Evolutionary conservation across 192 early-diverging fungal genomes (phyloP).

Genomic region (Dimargaris xerosporica): DNA sequence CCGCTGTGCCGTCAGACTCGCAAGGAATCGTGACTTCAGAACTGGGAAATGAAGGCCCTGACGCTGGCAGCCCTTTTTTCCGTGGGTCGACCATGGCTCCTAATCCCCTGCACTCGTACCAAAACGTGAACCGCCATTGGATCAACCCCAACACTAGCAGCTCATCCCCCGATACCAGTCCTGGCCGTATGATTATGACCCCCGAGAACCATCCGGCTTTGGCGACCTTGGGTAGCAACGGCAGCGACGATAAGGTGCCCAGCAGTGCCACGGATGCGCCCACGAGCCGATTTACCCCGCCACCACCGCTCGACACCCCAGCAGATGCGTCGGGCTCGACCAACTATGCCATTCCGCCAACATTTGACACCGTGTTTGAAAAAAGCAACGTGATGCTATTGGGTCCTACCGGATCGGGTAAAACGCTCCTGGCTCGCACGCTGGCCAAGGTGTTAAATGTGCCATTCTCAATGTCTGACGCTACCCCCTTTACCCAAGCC

Average conservation of each 20-base stretch:
- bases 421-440: slow-evolving; percentile 70
- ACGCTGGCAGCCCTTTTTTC: not conserved
- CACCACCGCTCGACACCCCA: not conserved
- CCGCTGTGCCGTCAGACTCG: not conserved
- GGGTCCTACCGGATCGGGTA: slow-evolving; percentile 77
- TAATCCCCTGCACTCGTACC: not conserved
- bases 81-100: not conserved
- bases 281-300: too few species aligned
- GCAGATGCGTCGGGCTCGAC: not conserved
- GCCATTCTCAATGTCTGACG: slow-evolving; percentile 80
- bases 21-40: too few species aligned
- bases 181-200: not conserved
- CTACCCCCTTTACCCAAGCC: slow-evolving; percentile 79
- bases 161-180: not conserved
- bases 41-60: not conserved
- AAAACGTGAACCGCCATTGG: not conserved
- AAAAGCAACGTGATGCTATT: slow-evolving; percentile 82
- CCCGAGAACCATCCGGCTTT: not conserved
- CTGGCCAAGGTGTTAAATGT: slow-evolving; percentile 70
- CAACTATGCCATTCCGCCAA: not conserved
- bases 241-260: not conserved
- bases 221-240: not conserved
- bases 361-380: slow-evolving; percentile 46
- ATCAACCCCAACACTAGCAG: not conserved
- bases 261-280: not conserved